Percentiles rank a stretch among this genome's conserved stretches.
These are phyloP conservation scores for Baudoinia panamericana DNA, from an alignment of 495 filamentous ascomycete species.

Conservation along the genomic window DNA sequence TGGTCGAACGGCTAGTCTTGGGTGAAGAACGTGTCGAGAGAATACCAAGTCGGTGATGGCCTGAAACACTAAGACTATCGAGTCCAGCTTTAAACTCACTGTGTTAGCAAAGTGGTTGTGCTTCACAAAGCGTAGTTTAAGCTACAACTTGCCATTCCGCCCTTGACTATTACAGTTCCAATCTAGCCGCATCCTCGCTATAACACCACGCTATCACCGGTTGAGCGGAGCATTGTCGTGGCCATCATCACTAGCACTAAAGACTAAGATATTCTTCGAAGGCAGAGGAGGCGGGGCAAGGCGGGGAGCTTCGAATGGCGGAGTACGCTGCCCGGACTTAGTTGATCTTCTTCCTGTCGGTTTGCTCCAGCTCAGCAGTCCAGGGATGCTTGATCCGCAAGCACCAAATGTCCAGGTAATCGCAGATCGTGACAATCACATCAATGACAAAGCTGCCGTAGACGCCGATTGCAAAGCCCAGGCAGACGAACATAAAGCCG, in stretches of 20 bases:
- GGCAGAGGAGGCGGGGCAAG: no score
- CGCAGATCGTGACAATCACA: slow-evolving; percentile 92
- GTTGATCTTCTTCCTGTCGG: slow-evolving; percentile 12
- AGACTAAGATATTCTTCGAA: no score
- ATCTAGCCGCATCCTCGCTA: no score
- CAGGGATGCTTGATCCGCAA: slow-evolving; percentile 79
- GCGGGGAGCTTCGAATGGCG: no score
- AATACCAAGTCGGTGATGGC: slow-evolving; percentile 13
- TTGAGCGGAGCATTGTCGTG: no score
- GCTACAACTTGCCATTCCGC: background rate
- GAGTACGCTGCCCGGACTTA: background rate
- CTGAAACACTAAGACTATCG: background rate
- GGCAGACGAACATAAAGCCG: slow-evolving; percentile 69
- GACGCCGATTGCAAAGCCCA: slow-evolving; percentile 68
- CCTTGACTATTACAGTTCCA: background rate
- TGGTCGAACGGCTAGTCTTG: background rate
- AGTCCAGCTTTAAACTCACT: slow-evolving; percentile 10
- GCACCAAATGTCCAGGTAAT: slow-evolving; percentile 96
- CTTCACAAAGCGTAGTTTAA: no score
- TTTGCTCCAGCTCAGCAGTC: slow-evolving; percentile 6
- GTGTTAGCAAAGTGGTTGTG: no score
- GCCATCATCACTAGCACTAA: no score
- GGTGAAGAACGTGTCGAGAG: slow-evolving; percentile 1
- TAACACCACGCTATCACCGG: no score
- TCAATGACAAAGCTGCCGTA: slow-evolving; percentile 95